Base-by-base conservation (phyloP, 352 stramenopile genomes). In the Pythium utonaiense region DNA sequence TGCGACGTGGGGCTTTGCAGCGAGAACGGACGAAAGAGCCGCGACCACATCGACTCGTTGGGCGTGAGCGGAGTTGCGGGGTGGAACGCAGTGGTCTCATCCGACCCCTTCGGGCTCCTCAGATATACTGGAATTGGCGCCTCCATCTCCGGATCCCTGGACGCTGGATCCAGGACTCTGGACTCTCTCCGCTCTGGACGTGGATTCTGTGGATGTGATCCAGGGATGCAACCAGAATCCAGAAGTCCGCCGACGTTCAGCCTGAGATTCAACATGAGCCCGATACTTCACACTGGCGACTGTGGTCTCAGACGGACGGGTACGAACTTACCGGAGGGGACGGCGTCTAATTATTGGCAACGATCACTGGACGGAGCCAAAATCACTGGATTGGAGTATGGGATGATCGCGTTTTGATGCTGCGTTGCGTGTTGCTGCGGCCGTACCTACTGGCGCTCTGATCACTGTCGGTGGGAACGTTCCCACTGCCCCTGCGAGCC, bases 21-120 rank as follows among this genome's bases (percentile, higher is more conserved):
- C 1, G 75, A 52, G 38, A 89, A 78, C 14, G 71, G 74, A 34
- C 82, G 79, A 8, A 89, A 65, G 33, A 89, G 60, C 21, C 77
- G 73, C 45, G 73, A 74, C 77, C 75, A 86, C 33, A 87, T 62
- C 16, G 75, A 78, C 27, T 62, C 64, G 22, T 60, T 55, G 0
- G 14, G 21, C 6, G 14, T 22, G 14, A 65, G 42, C 42, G 33
- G 41, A 4, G 56, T 70, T 21, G 62, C 44, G 9, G 62, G 49
- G 14, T 64, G 55, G 55, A 69, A 69, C 30, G 31, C n/a, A 2
- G 31, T 21, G 24, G 60, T 21, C 47, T 54, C 53, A 27, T 36
- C 33, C 17, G 49, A 38, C 21, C 53, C 45, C 3, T 30, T 34
- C 34, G 57, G 45, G 30, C 48, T 63, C 6, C 34, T 38, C 24